Conservation (phyloP, 208 protist species). For the Paratrypanosoma confusum region DNA sequence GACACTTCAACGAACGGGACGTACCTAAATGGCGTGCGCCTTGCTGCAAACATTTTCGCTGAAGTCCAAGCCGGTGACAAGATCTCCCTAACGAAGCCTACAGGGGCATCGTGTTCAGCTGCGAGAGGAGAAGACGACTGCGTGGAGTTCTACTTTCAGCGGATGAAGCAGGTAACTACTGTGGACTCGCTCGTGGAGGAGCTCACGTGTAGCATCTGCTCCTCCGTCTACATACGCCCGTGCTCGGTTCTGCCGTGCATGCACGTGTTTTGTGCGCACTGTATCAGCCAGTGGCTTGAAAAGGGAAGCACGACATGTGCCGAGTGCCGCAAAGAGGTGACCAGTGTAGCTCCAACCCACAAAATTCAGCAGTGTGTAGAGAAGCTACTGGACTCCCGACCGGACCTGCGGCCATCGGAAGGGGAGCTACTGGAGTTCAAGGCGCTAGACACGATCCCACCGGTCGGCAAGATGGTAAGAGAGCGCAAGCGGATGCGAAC, state of each 20-base stretch:
- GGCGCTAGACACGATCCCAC: constrained; percentile 42
- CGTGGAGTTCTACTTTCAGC: constrained; percentile 52
- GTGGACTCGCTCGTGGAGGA: constrained; percentile 30
- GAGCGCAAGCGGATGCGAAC: constrained; percentile 19
- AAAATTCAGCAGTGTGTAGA: constrained; percentile 69
- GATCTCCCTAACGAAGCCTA: constrained; percentile 28
- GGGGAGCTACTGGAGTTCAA: constrained; percentile 39
- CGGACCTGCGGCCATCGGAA: constrained; percentile 13
- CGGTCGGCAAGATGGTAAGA: constrained; percentile 18
- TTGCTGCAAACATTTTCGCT: constrained; percentile 23
- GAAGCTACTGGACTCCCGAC: constrained; percentile 36
- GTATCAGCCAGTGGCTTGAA: constrained; percentile 61
- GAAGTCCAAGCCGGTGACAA: constrained; percentile 42
- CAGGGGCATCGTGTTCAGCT: constrained; percentile 1
- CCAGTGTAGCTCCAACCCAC: constrained; percentile 64
- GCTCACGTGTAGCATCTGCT: constrained; percentile 74
- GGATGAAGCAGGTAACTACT: constrained; percentile 25
- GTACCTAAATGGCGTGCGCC: constrained; percentile 52
- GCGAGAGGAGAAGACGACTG: constrained; percentile 1
- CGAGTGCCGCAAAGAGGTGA: constrained; percentile 39
- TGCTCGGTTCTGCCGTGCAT: constrained; percentile 77
- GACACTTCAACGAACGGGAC: constrained; percentile 77
- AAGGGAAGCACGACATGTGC: constrained; percentile 34
- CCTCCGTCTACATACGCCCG: constrained; percentile 47
- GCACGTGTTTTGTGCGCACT: constrained; percentile 81